Evolutionary conservation across 345 rosid species (phyloP).

Genomic region (Aegle marmelos): DNA sequence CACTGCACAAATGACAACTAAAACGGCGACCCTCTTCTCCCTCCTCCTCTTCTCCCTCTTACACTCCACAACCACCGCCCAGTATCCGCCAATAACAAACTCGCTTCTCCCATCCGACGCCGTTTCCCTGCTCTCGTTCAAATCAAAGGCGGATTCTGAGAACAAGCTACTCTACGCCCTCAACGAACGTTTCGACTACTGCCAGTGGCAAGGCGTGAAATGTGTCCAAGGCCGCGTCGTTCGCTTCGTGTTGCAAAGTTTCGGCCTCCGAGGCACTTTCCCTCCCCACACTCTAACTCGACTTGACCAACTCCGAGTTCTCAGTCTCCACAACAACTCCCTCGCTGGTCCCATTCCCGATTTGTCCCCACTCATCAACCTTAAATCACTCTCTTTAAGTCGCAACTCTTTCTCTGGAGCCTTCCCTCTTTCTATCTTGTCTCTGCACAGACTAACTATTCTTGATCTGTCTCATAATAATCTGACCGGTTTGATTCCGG

Average conservation of each 20-base stretch:
- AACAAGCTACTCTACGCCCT: slow-evolving; percentile 68
- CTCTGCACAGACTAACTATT: slow-evolving; percentile 53
- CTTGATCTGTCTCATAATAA: slow-evolving; percentile 58
- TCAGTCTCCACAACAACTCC: slow-evolving; percentile 74
- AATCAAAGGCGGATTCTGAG: slow-evolving; percentile 76
- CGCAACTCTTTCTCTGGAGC: slow-evolving; percentile 66
- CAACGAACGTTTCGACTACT: slow-evolving; percentile 83
- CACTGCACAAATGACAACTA: slow-evolving; percentile 9
- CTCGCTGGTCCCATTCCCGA: slow-evolving; percentile 83
- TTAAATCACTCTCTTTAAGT: slow-evolving; percentile 59
- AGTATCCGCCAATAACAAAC: slow-evolving; percentile 30
- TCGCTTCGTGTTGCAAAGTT: slow-evolving; percentile 52
- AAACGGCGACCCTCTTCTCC: neutral
- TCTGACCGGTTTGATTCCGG: slow-evolving; percentile 65
- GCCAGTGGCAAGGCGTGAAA: slow-evolving; percentile 91
- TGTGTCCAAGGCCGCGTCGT: slow-evolving; percentile 82
- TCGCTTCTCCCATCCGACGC: slow-evolving; percentile 65
- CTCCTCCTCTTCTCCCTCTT: slow-evolving; percentile 19
- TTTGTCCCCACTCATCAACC: slow-evolving; percentile 67
- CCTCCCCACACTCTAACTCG: slow-evolving; percentile 60
- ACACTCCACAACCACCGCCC: slow-evolving; percentile 12
- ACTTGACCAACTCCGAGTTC: slow-evolving; percentile 91
- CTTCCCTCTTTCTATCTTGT: slow-evolving; percentile 60
- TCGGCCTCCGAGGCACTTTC: slow-evolving; percentile 65
- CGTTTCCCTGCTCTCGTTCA: slow-evolving; percentile 73